Evolutionary conservation across 208 protist genomes (phyloP).

Genomic region (Acanthamoeba sp.): DNA sequence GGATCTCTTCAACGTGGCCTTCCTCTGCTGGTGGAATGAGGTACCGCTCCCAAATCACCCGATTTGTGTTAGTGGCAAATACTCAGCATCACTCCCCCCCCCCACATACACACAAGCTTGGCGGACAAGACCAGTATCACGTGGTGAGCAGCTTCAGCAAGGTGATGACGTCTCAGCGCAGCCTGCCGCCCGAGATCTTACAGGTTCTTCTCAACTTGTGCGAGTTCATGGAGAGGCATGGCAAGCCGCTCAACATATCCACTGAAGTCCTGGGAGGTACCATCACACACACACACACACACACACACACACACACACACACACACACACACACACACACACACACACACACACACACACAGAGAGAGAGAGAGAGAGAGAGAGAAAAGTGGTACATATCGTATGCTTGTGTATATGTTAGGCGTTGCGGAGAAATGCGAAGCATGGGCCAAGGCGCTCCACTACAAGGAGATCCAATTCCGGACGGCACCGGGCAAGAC

Average conservation of each 20-base stretch:
- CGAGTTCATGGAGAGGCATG: conserved; percentile 91
- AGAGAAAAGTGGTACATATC: too few species aligned
- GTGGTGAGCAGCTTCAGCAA: conserved; percentile 76
- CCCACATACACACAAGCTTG: background rate
- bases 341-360: background rate
- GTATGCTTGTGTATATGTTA: background rate
- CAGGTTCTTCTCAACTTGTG: conserved; percentile 89
- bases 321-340: background rate
- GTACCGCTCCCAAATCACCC: too few species aligned
- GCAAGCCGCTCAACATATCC: conserved; percentile 87
- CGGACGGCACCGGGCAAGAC: conserved; percentile 40
- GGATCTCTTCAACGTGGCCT: conserved; percentile 94
- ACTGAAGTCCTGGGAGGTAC: conserved; percentile 78
- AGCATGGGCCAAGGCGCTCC: conserved; percentile 90
- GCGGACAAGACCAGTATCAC: conserved; percentile 71
- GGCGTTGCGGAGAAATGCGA: conserved; percentile 85
- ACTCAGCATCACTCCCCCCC: background rate
- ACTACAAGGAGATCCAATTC: conserved; percentile 91
- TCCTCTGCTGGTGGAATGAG: conserved; percentile 94
- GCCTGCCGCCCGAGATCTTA: conserved; percentile 88
- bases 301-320: background rate
- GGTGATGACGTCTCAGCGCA: conserved; percentile 78
- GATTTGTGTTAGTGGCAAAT: background rate
- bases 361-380: too few species aligned
- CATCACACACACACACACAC: background rate